Evolutionary conservation across 2,329 filamentous ascomycete species (phyloP).

Genomic region (Huntiella decipiens): DNA sequence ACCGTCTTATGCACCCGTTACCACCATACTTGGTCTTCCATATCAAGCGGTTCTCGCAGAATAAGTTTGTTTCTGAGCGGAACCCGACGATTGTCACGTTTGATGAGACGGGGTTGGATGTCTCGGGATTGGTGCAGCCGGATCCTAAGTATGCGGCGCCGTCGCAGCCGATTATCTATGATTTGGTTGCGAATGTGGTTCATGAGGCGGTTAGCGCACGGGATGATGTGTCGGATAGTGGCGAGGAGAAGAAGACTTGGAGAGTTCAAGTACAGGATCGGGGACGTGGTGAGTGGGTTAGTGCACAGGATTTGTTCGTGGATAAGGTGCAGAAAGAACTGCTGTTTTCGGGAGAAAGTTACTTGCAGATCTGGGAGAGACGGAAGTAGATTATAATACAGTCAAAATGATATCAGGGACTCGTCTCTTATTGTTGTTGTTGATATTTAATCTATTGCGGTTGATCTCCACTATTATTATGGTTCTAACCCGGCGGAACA

Average conservation of each 20-base stretch:
- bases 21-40: constrained; percentile 86
- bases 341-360: constrained; percentile 81
- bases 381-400: constrained; percentile 29
- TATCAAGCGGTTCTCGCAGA: constrained; percentile 89
- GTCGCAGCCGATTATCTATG: constrained; percentile 71
- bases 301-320: constrained; percentile 85
- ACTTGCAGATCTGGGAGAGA: constrained; percentile 91
- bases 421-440: too few relatives aligned
- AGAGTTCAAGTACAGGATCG: constrained; percentile 77
- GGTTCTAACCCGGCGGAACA: too few relatives aligned
- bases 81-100: constrained; percentile 98
- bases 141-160: constrained; percentile 50
- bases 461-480: too few relatives aligned
- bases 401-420: background rate
- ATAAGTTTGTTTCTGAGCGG: constrained; percentile 89
- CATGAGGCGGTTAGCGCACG: constrained; percentile 62
- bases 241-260: constrained; percentile 78
- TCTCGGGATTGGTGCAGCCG: constrained; percentile 80
- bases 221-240: constrained; percentile 76
- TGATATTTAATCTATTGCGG: too few relatives aligned
- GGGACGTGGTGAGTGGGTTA: constrained; percentile 70
- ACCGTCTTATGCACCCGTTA: constrained; percentile 73
- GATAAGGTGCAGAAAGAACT: constrained; percentile 77
- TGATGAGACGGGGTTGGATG: constrained; percentile 62
- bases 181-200: constrained; percentile 86